These are phyloP conservation scores for Grigorovia jiainica DNA, from an alignment of 805 yeast species.

Conservation along the genomic window DNA sequence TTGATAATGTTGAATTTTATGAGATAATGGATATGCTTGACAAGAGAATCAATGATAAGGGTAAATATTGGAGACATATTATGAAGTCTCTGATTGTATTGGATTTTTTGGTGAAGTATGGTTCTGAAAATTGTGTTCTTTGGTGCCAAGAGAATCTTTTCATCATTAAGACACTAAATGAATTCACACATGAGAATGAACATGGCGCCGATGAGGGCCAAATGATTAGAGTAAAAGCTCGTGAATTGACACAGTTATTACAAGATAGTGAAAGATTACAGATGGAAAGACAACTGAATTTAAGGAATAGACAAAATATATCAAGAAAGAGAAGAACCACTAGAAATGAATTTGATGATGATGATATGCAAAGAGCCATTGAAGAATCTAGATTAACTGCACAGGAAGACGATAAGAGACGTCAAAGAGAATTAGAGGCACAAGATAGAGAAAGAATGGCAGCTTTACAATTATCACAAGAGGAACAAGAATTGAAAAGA, in stretches of 20 bases:
- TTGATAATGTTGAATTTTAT: conserved; percentile 61
- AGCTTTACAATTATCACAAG: conserved; percentile 21
- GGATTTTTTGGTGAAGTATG: conserved; percentile 77
- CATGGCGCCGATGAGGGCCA: conserved; percentile 78
- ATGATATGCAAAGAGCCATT: conserved; percentile 69
- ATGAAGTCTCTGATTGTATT: conserved; percentile 81
- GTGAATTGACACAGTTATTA: conserved; percentile 69
- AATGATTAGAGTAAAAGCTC: conserved; percentile 79
- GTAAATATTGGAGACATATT: conserved; percentile 95
- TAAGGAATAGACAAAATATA: conserved; percentile 25
- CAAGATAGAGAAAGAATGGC: conserved; percentile 20
- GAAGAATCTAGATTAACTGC: conserved; percentile 77
- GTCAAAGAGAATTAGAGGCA: conserved; percentile 27
- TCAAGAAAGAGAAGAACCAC: conserved; percentile 10
- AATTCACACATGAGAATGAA: conserved; percentile 76
- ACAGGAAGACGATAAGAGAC: conserved; percentile 63
- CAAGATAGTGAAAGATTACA: conserved; percentile 74
- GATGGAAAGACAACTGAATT: conserved; percentile 48
- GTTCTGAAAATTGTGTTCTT: conserved; percentile 78
- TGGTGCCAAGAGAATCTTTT: conserved; percentile 91
- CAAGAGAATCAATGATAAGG: conserved; percentile 86
- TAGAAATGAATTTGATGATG: conserved; percentile 39
- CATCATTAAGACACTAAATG: conserved; percentile 82
- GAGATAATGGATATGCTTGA: conserved; percentile 94
- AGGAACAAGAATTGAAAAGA: conserved; percentile 24